phyloP scores from a whole-genome alignment of 139 green algal genomes.

The Chlamydomonas sp. region DNA sequence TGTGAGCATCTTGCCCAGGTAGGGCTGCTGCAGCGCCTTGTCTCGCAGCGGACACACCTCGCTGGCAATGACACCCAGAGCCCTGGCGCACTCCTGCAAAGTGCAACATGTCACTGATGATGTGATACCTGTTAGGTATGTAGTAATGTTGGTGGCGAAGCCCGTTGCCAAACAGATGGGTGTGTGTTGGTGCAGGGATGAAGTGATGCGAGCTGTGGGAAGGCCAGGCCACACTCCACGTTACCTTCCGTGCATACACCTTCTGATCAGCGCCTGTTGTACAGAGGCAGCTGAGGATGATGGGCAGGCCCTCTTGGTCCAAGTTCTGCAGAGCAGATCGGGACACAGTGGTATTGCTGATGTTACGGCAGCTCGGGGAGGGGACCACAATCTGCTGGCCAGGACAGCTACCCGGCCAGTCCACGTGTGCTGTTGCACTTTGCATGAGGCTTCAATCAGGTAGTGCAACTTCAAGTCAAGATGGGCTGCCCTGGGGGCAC shows the following conservation, averaged over 20 bases:
- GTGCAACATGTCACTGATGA: neutral
- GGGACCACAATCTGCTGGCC: too few species aligned
- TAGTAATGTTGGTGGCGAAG: neutral
- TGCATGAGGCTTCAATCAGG: too few species aligned
- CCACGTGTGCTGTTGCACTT: too few species aligned
- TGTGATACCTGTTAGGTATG: neutral
- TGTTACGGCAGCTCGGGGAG: too few species aligned
- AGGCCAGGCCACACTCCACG: neutral
- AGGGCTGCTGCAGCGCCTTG: slow-evolving; percentile 36
- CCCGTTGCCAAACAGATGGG: too few species aligned
- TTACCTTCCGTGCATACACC: slow-evolving; percentile 49
- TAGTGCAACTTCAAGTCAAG: too few species aligned
- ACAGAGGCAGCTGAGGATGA: slow-evolving; percentile 50
- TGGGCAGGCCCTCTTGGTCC: slow-evolving; percentile 33
- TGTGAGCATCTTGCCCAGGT: slow-evolving; percentile 44
- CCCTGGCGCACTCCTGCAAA: slow-evolving; percentile 47
- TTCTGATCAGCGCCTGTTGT: slow-evolving; percentile 45
- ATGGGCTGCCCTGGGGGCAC: too few species aligned
- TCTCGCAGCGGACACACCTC: slow-evolving; percentile 37
- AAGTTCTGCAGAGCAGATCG: slow-evolving; percentile 17
- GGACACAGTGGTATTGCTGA: too few species aligned
- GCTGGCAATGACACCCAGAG: slow-evolving; percentile 42
- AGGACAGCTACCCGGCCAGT: too few species aligned
- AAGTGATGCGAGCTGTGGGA: neutral
- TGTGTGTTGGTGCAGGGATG: neutral